Evolutionary conservation across 225 moss, liverwort and hornwort species (phyloP), one percentile per base, ranked within the genome.

Genomic region (Polytrichum commune): DNA sequence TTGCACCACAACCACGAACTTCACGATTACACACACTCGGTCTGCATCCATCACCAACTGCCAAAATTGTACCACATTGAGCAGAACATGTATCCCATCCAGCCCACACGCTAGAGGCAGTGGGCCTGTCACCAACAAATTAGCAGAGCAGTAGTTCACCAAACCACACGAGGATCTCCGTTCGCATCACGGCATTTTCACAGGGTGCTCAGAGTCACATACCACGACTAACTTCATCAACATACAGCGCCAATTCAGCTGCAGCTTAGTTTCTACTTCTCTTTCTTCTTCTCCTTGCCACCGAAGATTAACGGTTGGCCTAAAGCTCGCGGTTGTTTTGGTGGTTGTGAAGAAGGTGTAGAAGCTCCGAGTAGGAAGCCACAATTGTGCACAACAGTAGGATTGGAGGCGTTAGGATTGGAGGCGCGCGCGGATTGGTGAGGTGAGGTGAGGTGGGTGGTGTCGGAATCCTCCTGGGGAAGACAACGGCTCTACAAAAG

Each of bases 401-500:
- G 60, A 60, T 60, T 60, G 60, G n/a, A 20, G 58, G 16, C 4
- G 58, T 1, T 58, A 4, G 60, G 60, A n/a, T n/a, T n/a, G 19
- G 60, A 5, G 58, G 18, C 19, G 60, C 6, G 30, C 1, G 30
- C n/a, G 58, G 19, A 23, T 60, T 1, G 58, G 58, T 19, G 58
- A 19, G 58, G 58, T 19, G 19, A 4, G n/a, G 5, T 60, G 60
- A 60, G 60, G 60, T 58, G 60, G 60, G 60, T 60, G 60, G 60
- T 60, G 60, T 60, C 60, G 60, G 60, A 60, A 60, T 60, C 60
- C 60, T 60, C 60, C 60, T 60, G 60, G 60, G 60, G 60, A 60
- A 60, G 19, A 60, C 60, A 60, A 60, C 60, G 60, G 60, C 60
- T 60, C 60, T 60, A 60, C 60, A 60, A 60, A 22, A 7, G 60